Evolutionary conservation across 2,329 filamentous ascomycete species (phyloP).

Genomic region (Colletotrichum shisoi): DNA sequence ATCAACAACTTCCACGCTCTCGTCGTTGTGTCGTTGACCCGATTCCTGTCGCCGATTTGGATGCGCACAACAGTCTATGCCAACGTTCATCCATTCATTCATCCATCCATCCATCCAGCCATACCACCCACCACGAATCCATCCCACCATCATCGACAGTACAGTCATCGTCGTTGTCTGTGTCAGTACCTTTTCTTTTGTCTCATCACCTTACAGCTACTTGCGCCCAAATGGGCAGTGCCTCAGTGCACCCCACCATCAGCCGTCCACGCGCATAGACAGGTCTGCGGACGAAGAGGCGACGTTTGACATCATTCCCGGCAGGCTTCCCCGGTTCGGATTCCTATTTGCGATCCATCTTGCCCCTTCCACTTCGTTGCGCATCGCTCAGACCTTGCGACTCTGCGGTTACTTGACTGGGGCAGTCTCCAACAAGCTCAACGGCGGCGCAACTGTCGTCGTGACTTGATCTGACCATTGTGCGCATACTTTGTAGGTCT

Average conservation of each 20-base stretch:
- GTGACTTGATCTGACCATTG: constrained; percentile 17
- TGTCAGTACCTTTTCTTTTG: background rate
- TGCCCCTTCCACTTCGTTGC: background rate
- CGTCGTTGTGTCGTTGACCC: constrained; percentile 14
- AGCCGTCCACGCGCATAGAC: background rate
- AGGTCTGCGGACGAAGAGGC: constrained; percentile 3
- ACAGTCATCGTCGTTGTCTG: too few relatives aligned
- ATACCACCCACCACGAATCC: constrained; percentile 12
- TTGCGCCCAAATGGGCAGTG: constrained; percentile 22
- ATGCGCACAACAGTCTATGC: constrained; percentile 16
- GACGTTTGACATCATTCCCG: constrained; percentile 7
- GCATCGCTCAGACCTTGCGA: constrained; percentile 24
- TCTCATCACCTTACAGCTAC: constrained; percentile 8
- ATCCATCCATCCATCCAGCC: constrained; percentile 8
- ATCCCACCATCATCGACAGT: constrained; percentile 21
- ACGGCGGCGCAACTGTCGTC: constrained; percentile 17
- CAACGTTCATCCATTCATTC: constrained; percentile 14
- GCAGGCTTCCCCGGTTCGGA: background rate
- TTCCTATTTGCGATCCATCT: constrained; percentile 14
- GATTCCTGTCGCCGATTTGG: constrained; percentile 2
- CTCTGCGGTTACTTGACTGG: constrained; percentile 19
- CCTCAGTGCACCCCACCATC: constrained; percentile 20
- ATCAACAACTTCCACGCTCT: background rate
- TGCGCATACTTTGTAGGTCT: constrained; percentile 16
- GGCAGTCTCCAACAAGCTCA: constrained; percentile 16